Conservation (phyloP, 1,284 basidiomycete genomes). For the Naganishia liquefaciens region DNA sequence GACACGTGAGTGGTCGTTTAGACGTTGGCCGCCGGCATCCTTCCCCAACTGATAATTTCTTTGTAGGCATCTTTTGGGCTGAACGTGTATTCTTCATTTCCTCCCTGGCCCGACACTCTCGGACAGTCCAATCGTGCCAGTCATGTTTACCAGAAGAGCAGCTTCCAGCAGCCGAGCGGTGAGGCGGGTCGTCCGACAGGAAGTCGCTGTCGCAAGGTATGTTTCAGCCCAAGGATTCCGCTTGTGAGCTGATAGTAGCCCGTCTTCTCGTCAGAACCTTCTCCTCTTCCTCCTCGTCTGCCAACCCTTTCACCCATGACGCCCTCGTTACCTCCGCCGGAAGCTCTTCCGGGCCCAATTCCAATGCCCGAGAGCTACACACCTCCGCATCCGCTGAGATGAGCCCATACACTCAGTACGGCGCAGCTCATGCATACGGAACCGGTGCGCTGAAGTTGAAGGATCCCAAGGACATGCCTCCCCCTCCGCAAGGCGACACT, state of each 20-base stretch:
- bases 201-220: constrained; percentile 18
- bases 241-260: background rate
- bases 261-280: constrained; percentile 1
- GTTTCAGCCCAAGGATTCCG: background rate
- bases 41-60: constrained; percentile 10
- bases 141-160: constrained; percentile 15
- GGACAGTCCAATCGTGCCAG: background rate
- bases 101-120: background rate
- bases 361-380: constrained; percentile 22
- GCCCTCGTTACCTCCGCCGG: background rate
- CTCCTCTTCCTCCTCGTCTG: constrained; percentile 7
- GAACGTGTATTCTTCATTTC: background rate
- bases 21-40: constrained; percentile 26
- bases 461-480: constrained; percentile 22
- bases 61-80: constrained; percentile 7
- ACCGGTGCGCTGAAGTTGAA: constrained; percentile 17
- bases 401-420: constrained; percentile 25
- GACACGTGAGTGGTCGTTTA: constrained; percentile 29
- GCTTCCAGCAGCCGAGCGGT: constrained; percentile 11
- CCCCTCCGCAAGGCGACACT: constrained; percentile 24
- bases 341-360: constrained; percentile 3
- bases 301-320: constrained; percentile 4
- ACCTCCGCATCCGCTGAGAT: constrained; percentile 16
- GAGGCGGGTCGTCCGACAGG: constrained; percentile 12
- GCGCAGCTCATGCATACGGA: constrained; percentile 26